phyloP scores from a whole-genome alignment of 192 early-diverging fungal genomes.

The Entomortierella chlamydospora region DNA sequence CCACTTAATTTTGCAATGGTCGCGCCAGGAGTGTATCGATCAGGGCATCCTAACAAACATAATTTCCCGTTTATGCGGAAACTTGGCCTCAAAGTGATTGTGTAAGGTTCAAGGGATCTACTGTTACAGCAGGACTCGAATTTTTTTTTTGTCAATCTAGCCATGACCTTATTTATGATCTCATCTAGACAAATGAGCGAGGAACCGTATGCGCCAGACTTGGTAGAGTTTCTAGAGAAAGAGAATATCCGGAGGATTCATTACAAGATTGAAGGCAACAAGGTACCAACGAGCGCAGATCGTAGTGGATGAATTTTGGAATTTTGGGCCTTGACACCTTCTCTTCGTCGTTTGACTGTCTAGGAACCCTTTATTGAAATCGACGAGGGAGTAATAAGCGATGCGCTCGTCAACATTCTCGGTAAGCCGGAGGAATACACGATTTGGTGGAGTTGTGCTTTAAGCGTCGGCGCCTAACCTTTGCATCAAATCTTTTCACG shows the following conservation, averaged over 20 bases:
- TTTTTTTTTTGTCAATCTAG: too few relatives aligned
- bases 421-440: conserved; percentile 20
- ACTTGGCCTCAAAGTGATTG: conserved; percentile 85
- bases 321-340: background rate
- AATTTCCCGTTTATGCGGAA: conserved; percentile 92
- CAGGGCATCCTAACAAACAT: conserved; percentile 91
- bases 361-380: conserved; percentile 74
- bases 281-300: conserved; percentile 57
- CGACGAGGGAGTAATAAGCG: conserved; percentile 62
- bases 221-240: conserved; percentile 76
- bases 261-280: conserved; percentile 87
- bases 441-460: too few relatives aligned
- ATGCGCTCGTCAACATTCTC: conserved; percentile 63
- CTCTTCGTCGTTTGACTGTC: background rate
- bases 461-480: too few relatives aligned
- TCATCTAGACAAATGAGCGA: conserved; percentile 68
- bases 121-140: too few relatives aligned
- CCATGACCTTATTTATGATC: too few relatives aligned
- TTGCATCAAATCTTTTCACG: background rate
- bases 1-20: conserved; percentile 97
- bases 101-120: too few relatives aligned
- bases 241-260: conserved; percentile 85
- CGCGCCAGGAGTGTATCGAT: conserved; percentile 91
- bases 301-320: background rate
- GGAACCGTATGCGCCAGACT: conserved; percentile 73